phyloP scores from a whole-genome alignment of 2,329 filamentous ascomycete genomes.

The Gremmenia infestans region DNA sequence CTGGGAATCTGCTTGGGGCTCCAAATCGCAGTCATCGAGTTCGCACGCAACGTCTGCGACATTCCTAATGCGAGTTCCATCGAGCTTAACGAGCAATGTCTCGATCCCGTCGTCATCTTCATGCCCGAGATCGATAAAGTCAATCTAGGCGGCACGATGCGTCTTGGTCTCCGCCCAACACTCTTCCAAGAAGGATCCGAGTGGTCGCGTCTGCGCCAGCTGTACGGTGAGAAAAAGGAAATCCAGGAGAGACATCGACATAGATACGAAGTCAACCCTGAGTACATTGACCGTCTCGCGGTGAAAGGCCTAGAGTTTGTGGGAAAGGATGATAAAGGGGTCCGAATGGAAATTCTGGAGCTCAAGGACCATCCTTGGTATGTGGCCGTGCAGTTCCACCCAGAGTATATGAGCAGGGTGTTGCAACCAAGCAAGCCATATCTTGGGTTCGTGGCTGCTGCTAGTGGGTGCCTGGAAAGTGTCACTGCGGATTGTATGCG shows the following conservation, averaged over 20 bases:
- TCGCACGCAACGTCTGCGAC: slow-evolving; percentile 69
- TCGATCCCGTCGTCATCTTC: slow-evolving; percentile 61
- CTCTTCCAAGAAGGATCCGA: slow-evolving; percentile 71
- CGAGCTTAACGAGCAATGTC: slow-evolving; percentile 30
- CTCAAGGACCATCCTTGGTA: slow-evolving; percentile 80
- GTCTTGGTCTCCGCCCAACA: slow-evolving; percentile 69
- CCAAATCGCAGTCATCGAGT: slow-evolving; percentile 88
- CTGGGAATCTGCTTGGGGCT: slow-evolving; percentile 73
- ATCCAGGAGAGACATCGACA: slow-evolving; percentile 78
- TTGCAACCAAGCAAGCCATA: slow-evolving; percentile 70
- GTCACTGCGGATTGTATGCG: slow-evolving; percentile 16
- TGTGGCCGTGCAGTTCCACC: slow-evolving; percentile 83
- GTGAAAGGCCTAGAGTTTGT: slow-evolving; percentile 68
- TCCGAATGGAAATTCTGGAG: slow-evolving; percentile 80
- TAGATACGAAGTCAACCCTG: slow-evolving; percentile 86
- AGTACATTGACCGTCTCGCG: slow-evolving; percentile 64
- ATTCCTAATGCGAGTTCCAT: slow-evolving; percentile 40
- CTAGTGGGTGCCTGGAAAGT: slow-evolving; percentile 33
- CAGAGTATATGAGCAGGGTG: slow-evolving; percentile 76
- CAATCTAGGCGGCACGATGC: slow-evolving; percentile 83
- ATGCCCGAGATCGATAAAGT: slow-evolving; percentile 84
- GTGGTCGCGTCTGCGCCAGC: slow-evolving; percentile 70
- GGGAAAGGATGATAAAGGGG: slow-evolving; percentile 72
- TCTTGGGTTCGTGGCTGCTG: slow-evolving; percentile 79
- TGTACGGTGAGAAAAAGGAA: slow-evolving; percentile 58